Percentiles rank a stretch among this genome's conserved stretches.
These are phyloP conservation scores for Rickenella mellea DNA, from an alignment of 768 basidiomycete genomes.

Conservation along the genomic window DNA sequence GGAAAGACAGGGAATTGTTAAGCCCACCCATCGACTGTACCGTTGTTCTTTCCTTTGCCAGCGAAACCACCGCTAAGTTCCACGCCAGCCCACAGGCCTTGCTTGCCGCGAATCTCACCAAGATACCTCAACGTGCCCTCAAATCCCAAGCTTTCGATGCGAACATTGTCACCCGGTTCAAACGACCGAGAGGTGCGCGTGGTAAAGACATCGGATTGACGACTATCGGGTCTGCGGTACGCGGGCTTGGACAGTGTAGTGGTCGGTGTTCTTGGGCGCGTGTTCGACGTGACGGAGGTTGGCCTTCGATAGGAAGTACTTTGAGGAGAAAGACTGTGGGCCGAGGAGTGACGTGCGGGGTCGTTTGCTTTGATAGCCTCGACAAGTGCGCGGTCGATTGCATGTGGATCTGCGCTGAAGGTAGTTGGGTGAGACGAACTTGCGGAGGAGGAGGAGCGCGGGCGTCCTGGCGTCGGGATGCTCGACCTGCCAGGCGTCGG, in stretches of 20 bases:
- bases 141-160: conserved; percentile 81
- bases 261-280: conserved; percentile 42
- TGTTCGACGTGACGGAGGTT: conserved; percentile 46
- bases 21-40: conserved; percentile 66
- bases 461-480: conserved; percentile 66
- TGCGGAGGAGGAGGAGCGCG: conserved; percentile 53
- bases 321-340: conserved; percentile 29
- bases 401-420: conserved; percentile 25
- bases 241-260: conserved; percentile 14
- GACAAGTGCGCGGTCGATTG: conserved; percentile 61
- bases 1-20: conserved; percentile 5
- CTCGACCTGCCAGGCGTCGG: conserved; percentile 37
- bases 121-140: conserved; percentile 77
- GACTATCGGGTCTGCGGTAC: conserved; percentile 44
- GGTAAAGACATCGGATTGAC: conserved; percentile 52
- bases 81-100: conserved; percentile 89
- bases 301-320: conserved; percentile 46
- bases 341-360: conserved; percentile 58
- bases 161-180: conserved; percentile 72
- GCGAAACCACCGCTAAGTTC: conserved; percentile 77
- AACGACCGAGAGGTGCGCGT: conserved; percentile 40
- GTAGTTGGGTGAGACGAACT: conserved; percentile 21
- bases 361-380: conserved; percentile 78
- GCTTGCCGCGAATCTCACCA: conserved; percentile 83
- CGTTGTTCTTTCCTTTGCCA: conserved; percentile 94